These are phyloP conservation scores for Skeletonema grethae DNA, from an alignment of 108 stramenopile genomes.

Conservation along the genomic window DNA sequence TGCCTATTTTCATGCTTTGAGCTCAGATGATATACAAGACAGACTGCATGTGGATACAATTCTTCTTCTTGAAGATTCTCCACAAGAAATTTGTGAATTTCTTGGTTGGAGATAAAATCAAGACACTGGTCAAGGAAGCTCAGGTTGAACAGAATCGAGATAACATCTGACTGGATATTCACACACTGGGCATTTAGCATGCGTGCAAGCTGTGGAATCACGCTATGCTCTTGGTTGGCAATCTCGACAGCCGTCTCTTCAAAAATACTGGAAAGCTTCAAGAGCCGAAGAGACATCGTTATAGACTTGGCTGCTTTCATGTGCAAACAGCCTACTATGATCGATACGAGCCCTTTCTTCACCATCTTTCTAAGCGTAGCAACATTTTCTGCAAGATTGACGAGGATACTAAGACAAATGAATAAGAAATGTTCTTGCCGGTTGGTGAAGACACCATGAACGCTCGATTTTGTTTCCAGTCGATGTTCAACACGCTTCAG, in stretches of 20 bases:
- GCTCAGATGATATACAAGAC: constrained; percentile 31
- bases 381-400: constrained; percentile 28
- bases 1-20: constrained; percentile 21
- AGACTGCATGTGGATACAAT: not conserved
- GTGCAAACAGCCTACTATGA: constrained; percentile 11
- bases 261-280: constrained; percentile 28
- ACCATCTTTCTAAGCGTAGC: constrained; percentile 33
- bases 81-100: constrained; percentile 11
- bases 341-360: constrained; percentile 23
- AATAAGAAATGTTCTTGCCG: constrained; percentile 30
- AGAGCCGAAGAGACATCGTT: not conserved
- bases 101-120: constrained; percentile 15
- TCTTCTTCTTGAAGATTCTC: constrained; percentile 15
- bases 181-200: constrained; percentile 4
- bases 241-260: constrained; percentile 30
- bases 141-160: constrained; percentile 27
- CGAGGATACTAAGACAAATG: constrained; percentile 26
- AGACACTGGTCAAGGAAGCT: constrained; percentile 32
- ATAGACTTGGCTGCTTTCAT: constrained; percentile 7
- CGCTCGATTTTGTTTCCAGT: not conserved
- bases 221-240: constrained; percentile 3
- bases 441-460: not conserved
- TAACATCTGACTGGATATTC: constrained; percentile 1
- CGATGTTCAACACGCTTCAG: constrained; percentile 14
- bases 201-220: constrained; percentile 17